A percentile compares a stretch with the other conserved stretches of the same genome.
Evolutionary conservation across 2,329 filamentous ascomycete species (phyloP).

Genomic region (Capronia epimyces): DNA sequence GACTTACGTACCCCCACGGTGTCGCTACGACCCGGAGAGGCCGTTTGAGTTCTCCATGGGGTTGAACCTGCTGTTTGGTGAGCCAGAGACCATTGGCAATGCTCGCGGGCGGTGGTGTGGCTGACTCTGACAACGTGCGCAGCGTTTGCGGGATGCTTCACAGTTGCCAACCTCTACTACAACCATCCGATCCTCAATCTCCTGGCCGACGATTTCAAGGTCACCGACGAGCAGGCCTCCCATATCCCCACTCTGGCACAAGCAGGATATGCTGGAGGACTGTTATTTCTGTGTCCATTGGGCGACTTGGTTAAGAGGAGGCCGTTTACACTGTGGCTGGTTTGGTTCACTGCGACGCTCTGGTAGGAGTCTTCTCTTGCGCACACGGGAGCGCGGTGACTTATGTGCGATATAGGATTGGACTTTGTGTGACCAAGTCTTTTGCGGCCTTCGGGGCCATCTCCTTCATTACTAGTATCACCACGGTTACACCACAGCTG

Average conservation of each 20-base stretch:
- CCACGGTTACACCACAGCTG: conserved; percentile 71
- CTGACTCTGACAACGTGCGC: conserved; percentile 26
- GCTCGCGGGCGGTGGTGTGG: background rate
- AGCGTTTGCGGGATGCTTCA: conserved; percentile 51
- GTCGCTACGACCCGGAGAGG: conserved; percentile 31
- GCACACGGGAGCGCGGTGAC: background rate
- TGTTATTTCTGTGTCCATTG: conserved; percentile 69
- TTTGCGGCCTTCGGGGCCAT: conserved; percentile 62
- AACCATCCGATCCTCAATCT: conserved; percentile 73
- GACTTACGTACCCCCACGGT: conserved; percentile 29
- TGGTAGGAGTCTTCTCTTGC: conserved; percentile 45
- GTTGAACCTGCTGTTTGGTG: conserved; percentile 32
- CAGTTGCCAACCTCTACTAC: conserved; percentile 77
- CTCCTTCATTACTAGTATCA: conserved; percentile 68
- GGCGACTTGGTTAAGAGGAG: conserved; percentile 64
- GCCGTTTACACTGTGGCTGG: conserved; percentile 59
- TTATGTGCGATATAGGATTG: conserved; percentile 40
- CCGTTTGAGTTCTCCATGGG: conserved; percentile 30
- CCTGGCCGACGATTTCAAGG: conserved; percentile 64
- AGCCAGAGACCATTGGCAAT: conserved; percentile 23
- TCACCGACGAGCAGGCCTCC: conserved; percentile 62
- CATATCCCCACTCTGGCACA: conserved; percentile 71
- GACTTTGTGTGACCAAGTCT: conserved; percentile 61
- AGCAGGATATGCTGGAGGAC: conserved; percentile 68
- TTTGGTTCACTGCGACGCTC: conserved; percentile 61